These are phyloP conservation scores for Neofusicoccum umdonicola DNA, from an alignment of 2,329 filamentous ascomycete species.

Conservation along the genomic window DNA sequence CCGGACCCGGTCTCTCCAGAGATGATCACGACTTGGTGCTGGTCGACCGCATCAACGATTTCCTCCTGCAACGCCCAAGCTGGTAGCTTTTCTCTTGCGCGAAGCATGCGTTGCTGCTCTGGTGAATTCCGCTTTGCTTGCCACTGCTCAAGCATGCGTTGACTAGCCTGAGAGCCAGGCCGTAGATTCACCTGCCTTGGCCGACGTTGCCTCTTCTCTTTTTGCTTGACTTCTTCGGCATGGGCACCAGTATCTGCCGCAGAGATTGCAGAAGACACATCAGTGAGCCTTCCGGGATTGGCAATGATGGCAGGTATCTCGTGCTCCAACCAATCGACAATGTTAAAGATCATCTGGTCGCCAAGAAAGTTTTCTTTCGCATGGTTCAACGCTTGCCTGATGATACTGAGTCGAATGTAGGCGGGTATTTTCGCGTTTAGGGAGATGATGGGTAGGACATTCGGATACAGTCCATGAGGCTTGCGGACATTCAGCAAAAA, in stretches of 20 bases:
- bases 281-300: slow-evolving; percentile 76
- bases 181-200: slow-evolving; percentile 64
- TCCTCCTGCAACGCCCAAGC: slow-evolving; percentile 81
- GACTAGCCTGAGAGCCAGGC: slow-evolving; percentile 56
- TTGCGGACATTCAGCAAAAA: slow-evolving; percentile 65
- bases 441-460: slow-evolving; percentile 64
- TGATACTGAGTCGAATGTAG: slow-evolving; percentile 87
- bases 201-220: slow-evolving; percentile 37
- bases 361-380: slow-evolving; percentile 69
- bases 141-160: slow-evolving; percentile 64
- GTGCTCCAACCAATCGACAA: slow-evolving; percentile 88
- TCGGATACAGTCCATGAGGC: slow-evolving; percentile 69
- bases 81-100: slow-evolving; percentile 70
- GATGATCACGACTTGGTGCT: slow-evolving; percentile 89
- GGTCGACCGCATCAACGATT: slow-evolving; percentile 72
- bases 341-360: slow-evolving; percentile 86
- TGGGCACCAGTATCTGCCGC: slow-evolving; percentile 52
- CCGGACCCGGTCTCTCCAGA: slow-evolving; percentile 95
- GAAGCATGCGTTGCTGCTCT: slow-evolving; percentile 71
- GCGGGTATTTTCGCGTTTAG: slow-evolving; percentile 72
- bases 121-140: slow-evolving; percentile 62
- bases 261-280: slow-evolving; percentile 73
- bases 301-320: slow-evolving; percentile 80
- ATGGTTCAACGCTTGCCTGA: slow-evolving; percentile 72
- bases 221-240: slow-evolving; percentile 27